Conservation (phyloP, 345 rosid genomes). For the Hibiscus mutabilis region DNA sequence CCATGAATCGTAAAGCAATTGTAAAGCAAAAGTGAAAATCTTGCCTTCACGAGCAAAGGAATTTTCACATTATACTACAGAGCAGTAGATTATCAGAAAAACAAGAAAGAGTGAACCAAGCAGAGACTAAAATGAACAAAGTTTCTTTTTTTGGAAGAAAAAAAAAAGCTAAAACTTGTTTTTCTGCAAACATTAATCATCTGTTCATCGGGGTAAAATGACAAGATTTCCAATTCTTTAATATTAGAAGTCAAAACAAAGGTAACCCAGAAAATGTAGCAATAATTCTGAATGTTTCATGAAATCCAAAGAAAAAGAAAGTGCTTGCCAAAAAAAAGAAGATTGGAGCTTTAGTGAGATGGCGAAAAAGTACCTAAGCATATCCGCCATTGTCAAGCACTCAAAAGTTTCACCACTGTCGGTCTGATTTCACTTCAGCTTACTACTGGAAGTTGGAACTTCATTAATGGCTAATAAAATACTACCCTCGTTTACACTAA, state of each 20-base stretch:
- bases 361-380: background rate
- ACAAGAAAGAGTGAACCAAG: background rate
- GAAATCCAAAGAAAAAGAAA: background rate
- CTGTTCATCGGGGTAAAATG: background rate
- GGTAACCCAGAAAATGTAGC: background rate
- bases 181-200: background rate
- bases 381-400: background rate
- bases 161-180: background rate
- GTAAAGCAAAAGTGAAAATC: background rate
- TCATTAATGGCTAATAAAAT: background rate
- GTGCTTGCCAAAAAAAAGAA: background rate
- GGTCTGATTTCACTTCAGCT: constrained; percentile 1
- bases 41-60: background rate
- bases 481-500: background rate
- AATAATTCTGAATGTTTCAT: background rate
- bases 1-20: background rate
- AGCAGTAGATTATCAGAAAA: background rate
- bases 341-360: background rate
- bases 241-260: constrained; percentile 9
- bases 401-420: background rate
- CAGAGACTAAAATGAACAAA: background rate
- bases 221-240: background rate
- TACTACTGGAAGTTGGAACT: background rate
- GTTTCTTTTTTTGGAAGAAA: background rate
- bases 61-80: background rate